Evolutionary conservation across 2,329 filamentous ascomycete genomes (phyloP), one percentile per base, ranked within the genome.

Genomic region (Aspergillus bombycis): DNA sequence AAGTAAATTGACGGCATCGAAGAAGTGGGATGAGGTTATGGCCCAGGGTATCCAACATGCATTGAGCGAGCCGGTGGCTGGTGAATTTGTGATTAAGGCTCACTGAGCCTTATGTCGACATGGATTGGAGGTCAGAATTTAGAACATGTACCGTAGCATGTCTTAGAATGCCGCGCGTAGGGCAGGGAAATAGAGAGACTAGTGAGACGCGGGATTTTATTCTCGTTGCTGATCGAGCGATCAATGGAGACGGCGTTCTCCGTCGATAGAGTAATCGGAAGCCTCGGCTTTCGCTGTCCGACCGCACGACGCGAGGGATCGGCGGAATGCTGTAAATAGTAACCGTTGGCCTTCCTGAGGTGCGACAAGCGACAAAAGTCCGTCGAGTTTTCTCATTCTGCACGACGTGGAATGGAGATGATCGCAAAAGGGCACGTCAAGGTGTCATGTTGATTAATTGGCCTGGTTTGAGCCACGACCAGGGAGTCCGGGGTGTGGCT

Each of bases 21-120:
- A 70, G 61, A 63, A 66, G 11, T 78, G 74, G 73, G 76, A 78
- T 60, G 60, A 72, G 43, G 66, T 73, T 0, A 71, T 74, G 50
- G 67, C 66, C 8, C 62, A 70, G 5, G 75, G 74, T 0, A 77
- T 78, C 52, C 45, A 67, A 19, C 74, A 71, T 71, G 71, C 72
- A 3, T 45, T 77, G 57, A 62, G 65, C 14, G 64, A 68, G 12
- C 73, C 74, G 12, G 34, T 54, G 11, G n/a, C 53, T 8, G n/a
- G 32, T 19, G 52, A 38, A 38, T 55, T 55, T 55, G n/a, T 55
- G 36, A 41, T 55, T 38, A 55, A 55, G 23, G 52, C 52, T 38
- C 52, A 55, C 26, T 55, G 52, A 55, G 32, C 10, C n/a, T 38
- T 6, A 32, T 7, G n/a, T 38, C 32, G 6, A 19, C 11, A 53